Evolutionary conservation across 2,329 filamentous ascomycete genomes (phyloP), one percentile per base, ranked within the genome.

Genomic region (Ampelomyces quisqualis): DNA sequence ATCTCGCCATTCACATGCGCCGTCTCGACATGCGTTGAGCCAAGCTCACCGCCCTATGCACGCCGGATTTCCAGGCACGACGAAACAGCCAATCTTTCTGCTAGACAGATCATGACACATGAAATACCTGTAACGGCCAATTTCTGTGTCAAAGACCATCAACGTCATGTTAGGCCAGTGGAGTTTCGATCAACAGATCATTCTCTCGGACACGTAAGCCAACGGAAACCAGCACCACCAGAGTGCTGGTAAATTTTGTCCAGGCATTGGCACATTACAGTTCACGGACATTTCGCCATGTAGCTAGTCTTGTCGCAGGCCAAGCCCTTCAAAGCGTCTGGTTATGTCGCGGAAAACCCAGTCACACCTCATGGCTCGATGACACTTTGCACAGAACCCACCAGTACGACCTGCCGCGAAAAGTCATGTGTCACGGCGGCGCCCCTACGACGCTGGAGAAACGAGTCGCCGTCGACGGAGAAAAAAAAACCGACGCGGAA

Each of bases 51-150:
- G 27, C 43, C 55, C 55, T 55, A 56, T 56, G 32, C 45, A 10
- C 11, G 8, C 20, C 3, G 10, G 15, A 3, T 20, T 18, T 32
- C 24, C 22, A 39, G 34, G 38, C 54, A 57, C 48, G 46, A 40
- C 40, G 32, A 43, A 42, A 37, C n/a, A 18, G 8, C n/a, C 23
- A 40, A 36, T 42, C 45, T 44, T 38, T 20, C n/a, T 30, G 27
- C 32, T 43, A 26, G 17, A 40, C 37, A n/a, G 7, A 38, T 49
- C 53, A 53, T 59, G 56, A 59, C 56, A 59, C 48, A 59, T 36
- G 27, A 47, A 40, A 56, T 56, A 22, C 42, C 54, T 31, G 42
- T 53, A 47, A 57, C 34, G 45, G 56, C 38, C 35, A 49, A 40
- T 38, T 29, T 36, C 23, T 57, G 50, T 57, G 56, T 57, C 56